These are phyloP conservation scores for Helianthus annuus DNA, from an alignment of 129 eudicot genomes.

Conservation along the genomic window DNA sequence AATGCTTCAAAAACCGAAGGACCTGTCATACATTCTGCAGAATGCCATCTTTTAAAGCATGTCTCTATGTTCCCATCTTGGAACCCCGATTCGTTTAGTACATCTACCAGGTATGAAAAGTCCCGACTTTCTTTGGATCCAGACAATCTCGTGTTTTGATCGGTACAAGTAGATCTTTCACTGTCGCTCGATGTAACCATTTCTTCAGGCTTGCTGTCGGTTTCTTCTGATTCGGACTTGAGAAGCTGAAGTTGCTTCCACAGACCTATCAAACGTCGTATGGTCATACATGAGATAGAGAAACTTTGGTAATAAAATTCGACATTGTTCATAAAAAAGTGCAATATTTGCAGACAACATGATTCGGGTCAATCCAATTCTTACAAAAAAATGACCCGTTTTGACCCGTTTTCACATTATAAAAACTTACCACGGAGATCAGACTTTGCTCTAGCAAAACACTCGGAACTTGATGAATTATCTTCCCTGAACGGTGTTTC, in stretches of 20 bases:
- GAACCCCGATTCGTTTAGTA: constrained; percentile 62
- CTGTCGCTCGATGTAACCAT: constrained; percentile 69
- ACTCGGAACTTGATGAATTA: constrained; percentile 28
- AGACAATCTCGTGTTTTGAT: constrained; percentile 26
- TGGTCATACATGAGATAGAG: constrained; percentile 8
- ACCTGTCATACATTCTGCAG: constrained; percentile 44
- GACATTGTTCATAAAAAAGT: background rate
- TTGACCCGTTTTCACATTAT: background rate
- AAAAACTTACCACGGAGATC: constrained; percentile 43
- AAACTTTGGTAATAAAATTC: background rate
- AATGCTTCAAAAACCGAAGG: constrained; percentile 58
- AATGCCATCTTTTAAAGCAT: constrained; percentile 41
- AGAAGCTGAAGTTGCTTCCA: constrained; percentile 53
- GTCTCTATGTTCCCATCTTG: constrained; percentile 28
- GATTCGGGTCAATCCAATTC: background rate
- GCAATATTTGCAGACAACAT: background rate
- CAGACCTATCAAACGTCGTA: constrained; percentile 38
- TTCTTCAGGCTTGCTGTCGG: constrained; percentile 48
- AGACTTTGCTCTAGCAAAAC: constrained; percentile 25
- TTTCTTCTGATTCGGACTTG: constrained; percentile 52
- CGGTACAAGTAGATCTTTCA: constrained; percentile 29
- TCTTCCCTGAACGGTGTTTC: constrained; percentile 48
- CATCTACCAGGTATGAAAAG: constrained; percentile 74
- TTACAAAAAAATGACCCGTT: background rate
- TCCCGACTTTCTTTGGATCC: constrained; percentile 50